Conservation (phyloP, 2,329 filamentous ascomycete genomes). For the Metarhizium humberi region DNA sequence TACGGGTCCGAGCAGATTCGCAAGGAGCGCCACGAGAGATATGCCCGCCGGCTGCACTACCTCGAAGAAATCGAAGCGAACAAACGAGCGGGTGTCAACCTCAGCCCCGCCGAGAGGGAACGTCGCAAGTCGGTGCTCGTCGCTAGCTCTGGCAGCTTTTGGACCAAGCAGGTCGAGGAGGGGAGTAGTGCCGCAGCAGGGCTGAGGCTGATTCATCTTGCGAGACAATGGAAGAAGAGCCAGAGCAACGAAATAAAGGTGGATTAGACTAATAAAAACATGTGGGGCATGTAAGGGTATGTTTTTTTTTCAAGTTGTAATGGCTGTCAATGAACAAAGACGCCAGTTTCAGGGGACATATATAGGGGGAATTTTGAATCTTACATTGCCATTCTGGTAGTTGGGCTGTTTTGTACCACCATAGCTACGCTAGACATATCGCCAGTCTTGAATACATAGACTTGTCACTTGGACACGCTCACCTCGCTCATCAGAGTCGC, state of each 20-base stretch:
- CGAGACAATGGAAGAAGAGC: slow-evolving; percentile 12
- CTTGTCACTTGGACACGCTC: neutral
- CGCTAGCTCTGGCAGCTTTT: slow-evolving; percentile 25
- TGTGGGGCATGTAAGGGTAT: too few relatives aligned
- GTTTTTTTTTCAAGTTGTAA: too few relatives aligned
- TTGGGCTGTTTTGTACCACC: neutral
- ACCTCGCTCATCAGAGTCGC: neutral
- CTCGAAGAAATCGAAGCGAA: slow-evolving; percentile 31
- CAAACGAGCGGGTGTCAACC: slow-evolving; percentile 21
- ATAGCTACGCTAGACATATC: neutral
- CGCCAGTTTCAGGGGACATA: too few relatives aligned
- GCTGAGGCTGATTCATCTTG: slow-evolving; percentile 22
- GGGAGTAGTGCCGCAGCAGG: slow-evolving; percentile 26
- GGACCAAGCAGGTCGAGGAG: slow-evolving; percentile 32
- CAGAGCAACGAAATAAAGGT: neutral
- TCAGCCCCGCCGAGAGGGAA: slow-evolving; percentile 26
- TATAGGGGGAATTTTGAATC: too few relatives aligned
- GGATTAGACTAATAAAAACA: neutral
- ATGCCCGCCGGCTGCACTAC: slow-evolving; percentile 25
- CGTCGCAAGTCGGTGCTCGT: slow-evolving; percentile 27
- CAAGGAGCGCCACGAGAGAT: slow-evolving; percentile 28
- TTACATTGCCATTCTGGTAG: too few relatives aligned
- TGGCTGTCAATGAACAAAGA: too few relatives aligned
- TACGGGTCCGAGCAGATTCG: slow-evolving; percentile 31
- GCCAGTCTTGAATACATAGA: neutral